Conservation (phyloP, 108 stramenopile genomes). For the Nitzschia sp. region DNA sequence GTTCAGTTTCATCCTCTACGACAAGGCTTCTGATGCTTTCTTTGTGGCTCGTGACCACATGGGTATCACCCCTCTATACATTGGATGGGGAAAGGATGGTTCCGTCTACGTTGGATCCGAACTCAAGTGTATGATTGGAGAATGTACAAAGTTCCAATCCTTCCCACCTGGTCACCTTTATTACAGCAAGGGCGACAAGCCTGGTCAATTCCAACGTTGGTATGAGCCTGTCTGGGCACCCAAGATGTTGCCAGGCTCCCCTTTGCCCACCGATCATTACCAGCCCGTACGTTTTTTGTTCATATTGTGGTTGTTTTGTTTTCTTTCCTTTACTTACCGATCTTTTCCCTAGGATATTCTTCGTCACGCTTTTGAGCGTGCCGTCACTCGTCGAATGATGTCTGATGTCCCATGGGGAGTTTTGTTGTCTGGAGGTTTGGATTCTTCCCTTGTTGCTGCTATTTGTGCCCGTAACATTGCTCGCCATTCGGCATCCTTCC, state of each 20-base stretch:
- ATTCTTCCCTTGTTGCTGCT: constrained; percentile 94
- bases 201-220: constrained; percentile 86
- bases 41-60: constrained; percentile 94
- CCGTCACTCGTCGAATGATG: constrained; percentile 96
- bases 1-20: constrained; percentile 96
- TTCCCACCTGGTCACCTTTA: constrained; percentile 97
- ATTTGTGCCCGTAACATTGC: constrained; percentile 89
- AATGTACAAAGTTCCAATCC: constrained; percentile 82
- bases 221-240: constrained; percentile 92
- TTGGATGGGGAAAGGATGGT: constrained; percentile 95
- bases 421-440: constrained; percentile 94
- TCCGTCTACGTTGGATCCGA: constrained; percentile 89
- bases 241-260: constrained; percentile 77
- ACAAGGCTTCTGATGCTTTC: constrained; percentile 78
- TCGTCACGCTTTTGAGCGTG: constrained; percentile 87
- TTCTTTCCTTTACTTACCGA: constrained; percentile 6
- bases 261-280: constrained; percentile 62
- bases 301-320: no score
- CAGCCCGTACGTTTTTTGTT: constrained; percentile 50
- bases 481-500: constrained; percentile 75
- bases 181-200: constrained; percentile 73
- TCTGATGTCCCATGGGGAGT: constrained; percentile 99
- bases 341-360: constrained; percentile 54
- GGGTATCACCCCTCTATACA: constrained; percentile 96
- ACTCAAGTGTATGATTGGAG: constrained; percentile 89